phyloP scores from a whole-genome alignment of 1,284 basidiomycete species.

The Pterulicium gracile region DNA sequence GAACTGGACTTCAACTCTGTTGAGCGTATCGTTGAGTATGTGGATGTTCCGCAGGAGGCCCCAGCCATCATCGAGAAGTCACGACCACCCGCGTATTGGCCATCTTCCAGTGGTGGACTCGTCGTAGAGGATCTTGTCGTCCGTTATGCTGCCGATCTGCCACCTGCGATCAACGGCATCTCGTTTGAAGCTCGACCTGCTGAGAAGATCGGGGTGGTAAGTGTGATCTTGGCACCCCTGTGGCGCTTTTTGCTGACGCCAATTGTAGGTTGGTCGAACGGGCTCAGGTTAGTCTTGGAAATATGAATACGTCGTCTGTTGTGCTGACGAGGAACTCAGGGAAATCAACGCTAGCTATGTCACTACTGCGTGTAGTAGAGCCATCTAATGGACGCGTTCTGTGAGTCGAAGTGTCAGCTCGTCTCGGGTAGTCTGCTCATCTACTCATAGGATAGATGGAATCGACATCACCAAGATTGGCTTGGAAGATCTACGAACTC shows the following conservation, averaged over 20 bases:
- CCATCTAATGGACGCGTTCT: slow-evolving; percentile 61
- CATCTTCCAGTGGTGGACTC: slow-evolving; percentile 47
- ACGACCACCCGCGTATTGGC: slow-evolving; percentile 73
- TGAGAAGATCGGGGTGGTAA: slow-evolving; percentile 70
- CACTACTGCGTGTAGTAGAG: slow-evolving; percentile 74
- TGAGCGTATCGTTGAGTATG: slow-evolving; percentile 77
- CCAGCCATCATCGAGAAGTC: slow-evolving; percentile 46
- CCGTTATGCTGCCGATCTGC: slow-evolving; percentile 65
- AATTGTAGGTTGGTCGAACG: slow-evolving; percentile 46
- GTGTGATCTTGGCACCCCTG: slow-evolving; percentile 13
- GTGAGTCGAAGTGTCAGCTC: no score
- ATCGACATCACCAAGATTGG: slow-evolving; percentile 77
- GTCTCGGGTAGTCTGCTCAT: no score
- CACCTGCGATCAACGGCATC: slow-evolving; percentile 56
- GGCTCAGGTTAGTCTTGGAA: slow-evolving; percentile 39
- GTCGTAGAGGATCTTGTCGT: slow-evolving; percentile 57
- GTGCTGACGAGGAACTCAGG: slow-evolving; percentile 24
- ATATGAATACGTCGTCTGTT: neutral
- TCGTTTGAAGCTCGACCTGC: slow-evolving; percentile 61
- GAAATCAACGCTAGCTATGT: slow-evolving; percentile 67
- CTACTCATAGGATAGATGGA: slow-evolving; percentile 62
- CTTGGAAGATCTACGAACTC: slow-evolving; percentile 71
- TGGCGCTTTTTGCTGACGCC: neutral
- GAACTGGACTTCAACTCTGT: slow-evolving; percentile 73
- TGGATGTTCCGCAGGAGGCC: slow-evolving; percentile 70